These are phyloP conservation scores for Coffea humblotiana DNA, from an alignment of 305 asterid species.

Conservation along the genomic window DNA sequence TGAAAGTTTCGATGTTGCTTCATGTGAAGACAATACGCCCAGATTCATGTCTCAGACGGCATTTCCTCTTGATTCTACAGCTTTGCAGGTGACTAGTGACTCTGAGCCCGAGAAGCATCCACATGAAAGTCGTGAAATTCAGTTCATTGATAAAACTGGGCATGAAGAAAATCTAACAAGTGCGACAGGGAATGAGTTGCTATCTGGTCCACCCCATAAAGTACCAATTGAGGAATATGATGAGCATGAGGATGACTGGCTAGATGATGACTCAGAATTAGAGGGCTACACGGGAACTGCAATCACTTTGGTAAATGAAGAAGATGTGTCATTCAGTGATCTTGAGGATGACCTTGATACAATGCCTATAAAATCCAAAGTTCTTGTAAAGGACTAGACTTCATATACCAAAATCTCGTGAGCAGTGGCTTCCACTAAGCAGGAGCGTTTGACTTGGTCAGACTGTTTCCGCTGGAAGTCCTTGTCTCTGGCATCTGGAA, in stretches of 20 bases:
- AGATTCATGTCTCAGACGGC: conserved; percentile 33
- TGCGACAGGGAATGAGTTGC: conserved; percentile 45
- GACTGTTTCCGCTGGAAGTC: neutral
- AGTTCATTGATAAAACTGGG: conserved; percentile 56
- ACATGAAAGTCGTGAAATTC: conserved; percentile 41
- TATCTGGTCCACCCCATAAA: conserved; percentile 40
- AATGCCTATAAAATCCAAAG: conserved; percentile 47
- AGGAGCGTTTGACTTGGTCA: conserved; percentile 1
- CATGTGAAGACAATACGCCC: conserved; percentile 43
- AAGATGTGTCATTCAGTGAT: conserved; percentile 95
- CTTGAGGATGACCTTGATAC: conserved; percentile 82
- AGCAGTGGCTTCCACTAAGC: neutral
- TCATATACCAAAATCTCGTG: conserved; percentile 6
- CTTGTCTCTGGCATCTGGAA: neutral
- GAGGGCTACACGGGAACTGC: conserved; percentile 52
- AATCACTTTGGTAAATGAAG: conserved; percentile 51
- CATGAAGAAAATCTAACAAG: conserved; percentile 51
- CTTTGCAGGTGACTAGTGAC: conserved; percentile 30
- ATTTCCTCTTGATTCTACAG: conserved; percentile 36
- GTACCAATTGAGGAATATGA: conserved; percentile 34
- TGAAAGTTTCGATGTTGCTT: conserved; percentile 35
- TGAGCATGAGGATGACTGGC: conserved; percentile 68
- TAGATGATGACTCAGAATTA: conserved; percentile 71
- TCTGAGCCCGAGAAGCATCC: conserved; percentile 51
- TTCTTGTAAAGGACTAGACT: conserved; percentile 13